phyloP scores from a whole-genome alignment of 306 rosid species.

The Vigna mungo region DNA sequence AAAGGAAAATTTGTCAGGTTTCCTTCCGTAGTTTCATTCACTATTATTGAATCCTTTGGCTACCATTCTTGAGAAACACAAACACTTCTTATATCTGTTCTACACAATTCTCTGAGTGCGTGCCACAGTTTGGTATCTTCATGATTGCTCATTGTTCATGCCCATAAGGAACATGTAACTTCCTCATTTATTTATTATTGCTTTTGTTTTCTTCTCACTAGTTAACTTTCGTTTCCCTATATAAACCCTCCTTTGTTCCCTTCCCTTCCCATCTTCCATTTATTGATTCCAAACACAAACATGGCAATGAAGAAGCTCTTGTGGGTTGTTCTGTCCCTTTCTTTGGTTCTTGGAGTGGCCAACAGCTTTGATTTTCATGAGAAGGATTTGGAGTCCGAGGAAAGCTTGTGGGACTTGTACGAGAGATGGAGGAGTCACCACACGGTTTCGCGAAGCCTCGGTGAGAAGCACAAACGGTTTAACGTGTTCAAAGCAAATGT shows the following conservation, averaged over 20 bases:
- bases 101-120: conserved; percentile 24
- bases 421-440: conserved; percentile 71
- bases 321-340: conserved; percentile 42
- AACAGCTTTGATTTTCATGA: conserved; percentile 55
- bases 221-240: conserved; percentile 45
- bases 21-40: not conserved
- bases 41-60: conserved; percentile 39
- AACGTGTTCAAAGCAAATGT: conserved; percentile 67
- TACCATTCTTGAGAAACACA: conserved; percentile 48
- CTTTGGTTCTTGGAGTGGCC: conserved; percentile 46
- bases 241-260: conserved; percentile 42
- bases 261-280: conserved; percentile 46
- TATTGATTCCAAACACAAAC: conserved; percentile 19
- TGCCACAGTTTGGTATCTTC: conserved; percentile 13
- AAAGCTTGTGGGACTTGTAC: conserved; percentile 60
- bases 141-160: conserved; percentile 51
- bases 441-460: conserved; percentile 53
- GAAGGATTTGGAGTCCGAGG: conserved; percentile 51
- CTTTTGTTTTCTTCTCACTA: conserved; percentile 20
- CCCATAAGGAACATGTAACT: conserved; percentile 61
- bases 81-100: conserved; percentile 29
- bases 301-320: conserved; percentile 49
- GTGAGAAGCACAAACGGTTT: conserved; percentile 58
- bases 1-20: conserved; percentile 37
- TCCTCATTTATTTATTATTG: conserved; percentile 32